Evolutionary conservation across 345 rosid species (phyloP).

Genomic region (Salix koriyanagi): DNA sequence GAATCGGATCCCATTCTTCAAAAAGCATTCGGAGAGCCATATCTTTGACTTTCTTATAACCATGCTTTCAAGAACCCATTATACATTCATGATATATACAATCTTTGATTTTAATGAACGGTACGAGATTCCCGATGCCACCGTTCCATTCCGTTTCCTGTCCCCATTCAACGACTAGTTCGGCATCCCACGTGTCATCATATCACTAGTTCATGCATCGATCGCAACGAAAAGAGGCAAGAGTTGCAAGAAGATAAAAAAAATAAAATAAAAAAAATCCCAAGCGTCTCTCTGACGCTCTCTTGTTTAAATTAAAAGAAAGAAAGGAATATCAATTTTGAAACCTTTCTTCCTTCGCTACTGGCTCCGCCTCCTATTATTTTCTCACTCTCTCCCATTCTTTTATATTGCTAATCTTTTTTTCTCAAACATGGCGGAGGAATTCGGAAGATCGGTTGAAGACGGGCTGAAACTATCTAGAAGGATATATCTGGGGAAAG

Average conservation of each 20-base stretch:
- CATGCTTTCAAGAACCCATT: no score
- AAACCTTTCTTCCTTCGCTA: background rate
- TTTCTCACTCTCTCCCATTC: background rate
- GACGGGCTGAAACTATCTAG: conserved; percentile 76
- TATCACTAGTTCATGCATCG: background rate
- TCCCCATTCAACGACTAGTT: background rate
- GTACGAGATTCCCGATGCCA: no score
- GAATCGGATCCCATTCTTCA: no score
- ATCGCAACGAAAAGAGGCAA: background rate
- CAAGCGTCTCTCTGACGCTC: background rate
- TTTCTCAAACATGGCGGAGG: conserved; percentile 50
- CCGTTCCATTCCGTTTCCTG: background rate
- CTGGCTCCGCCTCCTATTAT: conserved; percentile 4
- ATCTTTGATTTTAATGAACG: no score
- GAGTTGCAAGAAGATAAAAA: background rate
- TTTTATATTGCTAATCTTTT: background rate
- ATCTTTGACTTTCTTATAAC: no score
- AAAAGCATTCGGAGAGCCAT: no score
- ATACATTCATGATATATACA: no score
- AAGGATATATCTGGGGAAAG: conserved; percentile 77
- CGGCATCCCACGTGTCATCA: background rate
- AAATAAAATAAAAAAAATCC: background rate
- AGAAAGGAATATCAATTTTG: background rate
- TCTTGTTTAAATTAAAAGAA: background rate
- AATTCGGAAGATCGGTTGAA: conserved; percentile 68